Evolutionary conservation across 768 basidiomycete genomes (phyloP).

Genomic region (Termitomyces sp.): DNA sequence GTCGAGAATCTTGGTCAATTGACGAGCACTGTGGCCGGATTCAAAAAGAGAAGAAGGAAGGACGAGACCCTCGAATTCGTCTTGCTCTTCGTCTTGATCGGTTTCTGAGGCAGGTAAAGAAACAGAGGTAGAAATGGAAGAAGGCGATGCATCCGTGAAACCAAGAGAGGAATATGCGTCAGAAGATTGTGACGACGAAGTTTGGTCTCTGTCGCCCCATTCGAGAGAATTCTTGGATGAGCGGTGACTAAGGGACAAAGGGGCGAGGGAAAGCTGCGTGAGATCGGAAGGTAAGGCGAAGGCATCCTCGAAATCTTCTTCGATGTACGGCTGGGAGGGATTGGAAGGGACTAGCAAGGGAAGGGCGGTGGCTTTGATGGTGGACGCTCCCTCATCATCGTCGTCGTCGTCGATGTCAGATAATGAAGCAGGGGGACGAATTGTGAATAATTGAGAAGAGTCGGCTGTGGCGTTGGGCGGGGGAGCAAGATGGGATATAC

Average conservation of each 20-base stretch:
- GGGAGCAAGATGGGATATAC: conserved; percentile 41
- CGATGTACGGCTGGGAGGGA: conserved; percentile 41
- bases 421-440: conserved; percentile 59
- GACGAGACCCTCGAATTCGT: conserved; percentile 77
- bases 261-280: conserved; percentile 78
- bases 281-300: conserved; percentile 80
- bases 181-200: conserved; percentile 83
- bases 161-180: conserved; percentile 81
- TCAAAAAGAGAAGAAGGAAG: conserved; percentile 76
- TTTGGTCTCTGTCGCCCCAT: conserved; percentile 83
- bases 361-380: conserved; percentile 70
- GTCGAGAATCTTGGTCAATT: conserved; percentile 50
- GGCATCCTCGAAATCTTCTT: conserved; percentile 82
- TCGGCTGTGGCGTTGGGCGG: conserved; percentile 38
- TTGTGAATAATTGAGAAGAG: conserved; percentile 48
- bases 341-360: conserved; percentile 33
- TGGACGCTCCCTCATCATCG: conserved; percentile 79
- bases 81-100: conserved; percentile 68
- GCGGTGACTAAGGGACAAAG: conserved; percentile 70
- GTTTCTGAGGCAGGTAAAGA: conserved; percentile 72
- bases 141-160: conserved; percentile 67
- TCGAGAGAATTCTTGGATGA: conserved; percentile 82
- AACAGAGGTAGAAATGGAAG: conserved; percentile 66
- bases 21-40: conserved; percentile 55
- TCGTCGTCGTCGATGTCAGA: conserved; percentile 58